These are phyloP conservation scores for Glycine soja DNA, from an alignment of 306 rosid genomes.

Conservation along the genomic window DNA sequence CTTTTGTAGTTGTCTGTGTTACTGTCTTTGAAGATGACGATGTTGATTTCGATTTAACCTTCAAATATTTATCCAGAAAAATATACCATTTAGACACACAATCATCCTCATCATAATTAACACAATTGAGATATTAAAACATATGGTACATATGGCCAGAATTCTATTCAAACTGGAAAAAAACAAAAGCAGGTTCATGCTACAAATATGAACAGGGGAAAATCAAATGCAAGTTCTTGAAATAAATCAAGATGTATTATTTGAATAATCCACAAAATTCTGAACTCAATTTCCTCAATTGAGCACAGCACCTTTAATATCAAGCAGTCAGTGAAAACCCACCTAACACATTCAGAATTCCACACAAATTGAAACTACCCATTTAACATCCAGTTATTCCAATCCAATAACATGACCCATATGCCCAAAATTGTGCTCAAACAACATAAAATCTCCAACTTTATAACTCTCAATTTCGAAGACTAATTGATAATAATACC, in stretches of 20 bases:
- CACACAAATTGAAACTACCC: slow-evolving; percentile 32
- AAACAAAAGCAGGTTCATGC: not conserved
- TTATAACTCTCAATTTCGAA: not conserved
- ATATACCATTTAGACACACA: too few species aligned
- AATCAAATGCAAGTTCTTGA: slow-evolving; percentile 4
- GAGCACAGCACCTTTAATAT: too few species aligned
- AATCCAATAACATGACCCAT: not conserved
- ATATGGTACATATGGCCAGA: slow-evolving; percentile 6
- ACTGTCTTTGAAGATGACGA: slow-evolving; percentile 55
- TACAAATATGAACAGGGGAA: not conserved
- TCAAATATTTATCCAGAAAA: too few species aligned
- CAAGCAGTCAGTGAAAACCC: not conserved
- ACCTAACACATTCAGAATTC: not conserved
- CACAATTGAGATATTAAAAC: slow-evolving; percentile 10
- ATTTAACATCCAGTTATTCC: not conserved
- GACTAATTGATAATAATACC: slow-evolving; percentile 52
- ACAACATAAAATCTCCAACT: slow-evolving; percentile 15
- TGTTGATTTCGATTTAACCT: slow-evolving; percentile 64
- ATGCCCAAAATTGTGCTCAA: not conserved
- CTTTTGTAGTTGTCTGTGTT: slow-evolving; percentile 43
- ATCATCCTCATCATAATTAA: not conserved
- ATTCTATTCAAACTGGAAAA: not conserved
- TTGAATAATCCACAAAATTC: too few species aligned
- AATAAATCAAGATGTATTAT: too few species aligned
- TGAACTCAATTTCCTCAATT: too few species aligned